Evolutionary conservation across 169 alveolate genomes (phyloP), one percentile per base, ranked within the genome.

Genomic region (Babesia ovata): DNA sequence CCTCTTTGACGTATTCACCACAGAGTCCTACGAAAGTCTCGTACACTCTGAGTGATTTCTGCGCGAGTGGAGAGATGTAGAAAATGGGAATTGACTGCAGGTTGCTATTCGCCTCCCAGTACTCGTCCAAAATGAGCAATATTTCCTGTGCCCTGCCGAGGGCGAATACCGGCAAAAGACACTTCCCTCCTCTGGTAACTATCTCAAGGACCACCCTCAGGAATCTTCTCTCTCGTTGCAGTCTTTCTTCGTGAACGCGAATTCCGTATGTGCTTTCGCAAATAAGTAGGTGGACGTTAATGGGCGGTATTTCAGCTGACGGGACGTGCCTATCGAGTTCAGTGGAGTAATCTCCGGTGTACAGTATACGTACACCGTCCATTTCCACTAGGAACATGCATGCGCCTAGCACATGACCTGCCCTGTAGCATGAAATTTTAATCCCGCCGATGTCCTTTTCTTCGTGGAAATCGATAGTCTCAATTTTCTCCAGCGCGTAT

Each of bases 371-470:
- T 28, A 96, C 96, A 16, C 99, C 99, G 56, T 94, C 98, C 58
- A 97, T 96, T 84, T 97, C 99, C 36, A 98, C 97, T 65, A 96
- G 73, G 88, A 98, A 98, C 99, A 98, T 97, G 61, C 99, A 96
- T 0, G 99, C 99, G 7, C 99, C 99, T 21, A 98, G 87, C 36
- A 98, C 99, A 90, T 98, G 99, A 0, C 99, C 99, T 0, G 99
- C 99, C 61, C 97, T 92, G 83, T 93, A 97, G 63, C 99, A 96
- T 36, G 98, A 89, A 66, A 98, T 87, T 76, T 95, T 94, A 24
- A 97, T 95, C 26, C 98, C 98, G 60, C 92, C 92, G 33, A 91
- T 69, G 48, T 94, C 97, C 33, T 92, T 87, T 83, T 96, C 97
- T 82, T 97, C 95, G 71, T 95, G 96, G 84, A 96, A 97, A 77